These are phyloP conservation scores for Coniochaeta prunicola DNA, from an alignment of 2,329 filamentous ascomycete species.

Conservation along the genomic window DNA sequence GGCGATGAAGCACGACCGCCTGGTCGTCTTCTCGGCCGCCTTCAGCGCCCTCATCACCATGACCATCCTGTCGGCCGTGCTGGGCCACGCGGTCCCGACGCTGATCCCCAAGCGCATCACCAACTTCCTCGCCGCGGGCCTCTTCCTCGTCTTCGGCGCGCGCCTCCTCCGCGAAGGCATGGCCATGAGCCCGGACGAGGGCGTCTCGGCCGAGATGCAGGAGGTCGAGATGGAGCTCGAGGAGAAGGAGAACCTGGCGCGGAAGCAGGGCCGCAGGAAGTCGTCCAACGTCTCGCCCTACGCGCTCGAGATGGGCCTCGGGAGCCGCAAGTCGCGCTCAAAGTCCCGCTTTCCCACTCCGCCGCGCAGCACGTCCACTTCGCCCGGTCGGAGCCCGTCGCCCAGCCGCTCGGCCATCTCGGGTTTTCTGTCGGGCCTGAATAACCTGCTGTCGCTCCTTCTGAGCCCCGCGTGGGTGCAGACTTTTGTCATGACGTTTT, in stretches of 20 bases:
- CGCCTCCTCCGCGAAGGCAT: conserved; percentile 81
- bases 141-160: conserved; percentile 86
- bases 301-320: conserved; percentile 71
- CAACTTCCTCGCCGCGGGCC: conserved; percentile 71
- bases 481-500: conserved; percentile 97
- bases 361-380: conserved; percentile 73
- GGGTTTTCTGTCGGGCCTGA: conserved; percentile 54
- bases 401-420: conserved; percentile 32
- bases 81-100: conserved; percentile 86
- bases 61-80: conserved; percentile 87
- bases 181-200: conserved; percentile 81
- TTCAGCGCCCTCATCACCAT: conserved; percentile 86
- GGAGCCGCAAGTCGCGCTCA: conserved; percentile 61
- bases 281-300: conserved; percentile 64
- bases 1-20: conserved; percentile 95
- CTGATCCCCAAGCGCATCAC: conserved; percentile 88
- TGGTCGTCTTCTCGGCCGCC: conserved; percentile 93
- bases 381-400: conserved; percentile 51
- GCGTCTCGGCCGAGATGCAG: conserved; percentile 93
- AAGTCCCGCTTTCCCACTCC: conserved; percentile 73
- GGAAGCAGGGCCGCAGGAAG: conserved; percentile 58
- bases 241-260: conserved; percentile 77
- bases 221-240: conserved; percentile 92
- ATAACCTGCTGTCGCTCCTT: conserved; percentile 80
- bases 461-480: conserved; percentile 97